Base-by-base conservation (phyloP, 768 basidiomycete species). In the Tulasnella sp. region DNA sequence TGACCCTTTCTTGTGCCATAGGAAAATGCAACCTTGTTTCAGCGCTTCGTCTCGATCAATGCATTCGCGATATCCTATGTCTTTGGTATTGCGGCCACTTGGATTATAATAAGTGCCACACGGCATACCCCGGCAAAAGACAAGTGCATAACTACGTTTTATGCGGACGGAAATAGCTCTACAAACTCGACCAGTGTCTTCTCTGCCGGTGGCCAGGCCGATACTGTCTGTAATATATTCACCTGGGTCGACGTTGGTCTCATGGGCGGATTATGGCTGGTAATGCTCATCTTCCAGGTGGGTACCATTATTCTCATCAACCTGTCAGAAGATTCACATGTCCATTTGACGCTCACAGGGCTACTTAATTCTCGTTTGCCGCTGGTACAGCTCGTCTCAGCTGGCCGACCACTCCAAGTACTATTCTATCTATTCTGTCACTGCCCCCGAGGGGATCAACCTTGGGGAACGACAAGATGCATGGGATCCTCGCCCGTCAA, bases 201-300 rank as follows among this genome's bases (percentile, higher is more conserved):
- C 49, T 61, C 2, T 69, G 75, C 40, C 86, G 72, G 15, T 67
- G 71, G 62, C 50, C 64, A 89, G 67, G 86, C 81, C 5, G 68
- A 81, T 34, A 80, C 77, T 4, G 75, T 98, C 21, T 99, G 96
- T 70, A 74, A 82, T 45, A 84, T 96, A 54, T 94, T 97, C 66
- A 75, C 90, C 4, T 96, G 91, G 88, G 86, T 89, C 8, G 86
- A 87, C 64, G 73, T 96, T 12, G 93, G 93, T 35, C 71, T 97
- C 56, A 93, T 98, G 90, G 84, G 76, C 17, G 88, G 79, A 6
- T 73, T 96, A 5, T 97, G 92, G 87, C 69, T 86, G 8, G 65
- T 96, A 14, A 73, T 96, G 25, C 78, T 77, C n/a, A 72, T 83
- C 60, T 71, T 86, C 34, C 90, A 94, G 68, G 84, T 84, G 68